Conservation (phyloP, 2,329 filamentous ascomycete species). For the Aspergillus jensenii region DNA sequence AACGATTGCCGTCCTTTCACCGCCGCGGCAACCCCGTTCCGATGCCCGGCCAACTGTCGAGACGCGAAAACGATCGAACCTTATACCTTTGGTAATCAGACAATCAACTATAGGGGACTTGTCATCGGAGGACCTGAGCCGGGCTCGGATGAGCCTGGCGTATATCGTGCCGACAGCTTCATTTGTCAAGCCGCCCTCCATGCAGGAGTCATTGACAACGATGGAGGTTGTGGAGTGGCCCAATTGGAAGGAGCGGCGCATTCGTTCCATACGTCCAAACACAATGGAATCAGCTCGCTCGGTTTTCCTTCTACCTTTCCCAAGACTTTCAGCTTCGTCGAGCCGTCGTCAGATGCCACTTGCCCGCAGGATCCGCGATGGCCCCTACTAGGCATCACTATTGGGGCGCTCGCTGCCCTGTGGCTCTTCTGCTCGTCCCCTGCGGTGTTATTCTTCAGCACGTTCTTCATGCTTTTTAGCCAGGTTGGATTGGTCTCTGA, state of each 20-base stretch:
- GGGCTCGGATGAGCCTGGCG: constrained; percentile 44
- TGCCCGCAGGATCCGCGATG: constrained; percentile 77
- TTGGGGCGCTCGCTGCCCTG: constrained; percentile 73
- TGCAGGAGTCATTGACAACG: constrained; percentile 71
- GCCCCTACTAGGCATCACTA: constrained; percentile 77
- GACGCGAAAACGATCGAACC: constrained; percentile 50
- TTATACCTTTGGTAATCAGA: constrained; percentile 51
- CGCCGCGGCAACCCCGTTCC: constrained; percentile 53
- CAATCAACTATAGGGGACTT: constrained; percentile 52
- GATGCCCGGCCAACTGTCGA: constrained; percentile 57
- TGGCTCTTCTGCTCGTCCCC: constrained; percentile 81
- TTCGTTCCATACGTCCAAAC: constrained; percentile 62
- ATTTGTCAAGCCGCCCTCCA: constrained; percentile 85
- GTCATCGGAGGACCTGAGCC: constrained; percentile 52
- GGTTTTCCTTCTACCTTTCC: constrained; percentile 88
- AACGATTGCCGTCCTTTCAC: constrained; percentile 57
- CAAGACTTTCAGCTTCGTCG: constrained; percentile 76
- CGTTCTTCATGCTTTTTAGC: constrained; percentile 81
- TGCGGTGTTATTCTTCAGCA: constrained; percentile 77
- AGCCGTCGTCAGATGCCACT: constrained; percentile 54
- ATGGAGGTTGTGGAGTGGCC: constrained; percentile 80
- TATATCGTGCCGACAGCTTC: constrained; percentile 87
- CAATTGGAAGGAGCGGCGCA: constrained; percentile 68
- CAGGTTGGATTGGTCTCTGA: constrained; percentile 90
- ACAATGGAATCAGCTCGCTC: constrained; percentile 74